Evolutionary conservation across 768 basidiomycete species (phyloP).

Genomic region (Agrocybe pediades): DNA sequence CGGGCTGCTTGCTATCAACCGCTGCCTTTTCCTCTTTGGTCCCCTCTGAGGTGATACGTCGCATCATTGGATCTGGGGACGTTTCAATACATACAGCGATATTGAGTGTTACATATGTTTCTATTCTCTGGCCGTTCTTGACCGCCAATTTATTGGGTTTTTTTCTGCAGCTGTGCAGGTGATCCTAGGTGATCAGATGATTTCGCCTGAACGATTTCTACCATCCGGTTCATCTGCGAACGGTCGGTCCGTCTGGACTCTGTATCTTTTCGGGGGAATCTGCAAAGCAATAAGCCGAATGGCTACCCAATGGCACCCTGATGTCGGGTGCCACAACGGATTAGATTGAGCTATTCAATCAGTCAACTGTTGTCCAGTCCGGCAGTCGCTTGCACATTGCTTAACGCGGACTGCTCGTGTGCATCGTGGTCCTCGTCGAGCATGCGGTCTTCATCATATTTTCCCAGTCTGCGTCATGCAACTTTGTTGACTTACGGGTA

Average conservation of each 20-base stretch:
- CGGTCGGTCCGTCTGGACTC: too few relatives aligned
- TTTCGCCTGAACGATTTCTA: too few relatives aligned
- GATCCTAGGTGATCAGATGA: too few relatives aligned
- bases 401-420: neutral
- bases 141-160: too few relatives aligned
- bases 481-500: neutral
- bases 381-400: neutral
- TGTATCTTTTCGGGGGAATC: too few relatives aligned
- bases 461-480: neutral
- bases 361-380: neutral
- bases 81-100: neutral
- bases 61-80: constrained; percentile 3
- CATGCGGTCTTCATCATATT: neutral
- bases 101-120: neutral
- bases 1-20: neutral
- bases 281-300: too few relatives aligned
- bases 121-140: constrained; percentile 1
- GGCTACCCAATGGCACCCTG: too few relatives aligned
- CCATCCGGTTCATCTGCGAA: too few relatives aligned
- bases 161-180: too few relatives aligned
- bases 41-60: constrained; percentile 5
- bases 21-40: neutral
- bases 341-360: neutral
- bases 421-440: neutral
- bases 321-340: too few relatives aligned